phyloP scores from a whole-genome alignment of 1,284 basidiomycete species.

The Kwoniella shivajii region DNA sequence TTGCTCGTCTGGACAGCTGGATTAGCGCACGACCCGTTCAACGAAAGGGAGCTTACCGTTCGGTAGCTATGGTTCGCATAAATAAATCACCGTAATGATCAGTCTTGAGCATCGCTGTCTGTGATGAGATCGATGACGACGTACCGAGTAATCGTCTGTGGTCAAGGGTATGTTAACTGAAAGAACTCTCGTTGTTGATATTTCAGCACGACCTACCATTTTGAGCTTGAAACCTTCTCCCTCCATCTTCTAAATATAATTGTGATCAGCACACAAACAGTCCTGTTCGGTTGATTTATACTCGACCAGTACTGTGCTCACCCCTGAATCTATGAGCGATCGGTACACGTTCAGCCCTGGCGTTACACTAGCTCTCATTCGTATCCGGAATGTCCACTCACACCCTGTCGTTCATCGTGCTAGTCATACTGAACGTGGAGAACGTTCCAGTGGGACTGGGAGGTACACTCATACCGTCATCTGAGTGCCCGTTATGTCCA shows the following conservation, averaged over 20 bases:
- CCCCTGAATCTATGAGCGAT: background rate
- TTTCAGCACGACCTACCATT: constrained; percentile 9
- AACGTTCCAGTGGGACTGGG: constrained; percentile 8
- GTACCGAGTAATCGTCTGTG: constrained; percentile 10
- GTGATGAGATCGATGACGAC: background rate
- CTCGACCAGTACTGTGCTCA: background rate
- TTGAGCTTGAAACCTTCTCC: constrained; percentile 9
- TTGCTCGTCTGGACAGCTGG: constrained; percentile 1
- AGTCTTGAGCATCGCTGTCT: background rate
- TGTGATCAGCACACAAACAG: background rate
- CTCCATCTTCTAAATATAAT: constrained; percentile 10
- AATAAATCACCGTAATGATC: background rate
- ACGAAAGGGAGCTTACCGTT: background rate
- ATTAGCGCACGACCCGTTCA: background rate
- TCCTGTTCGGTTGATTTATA: background rate
- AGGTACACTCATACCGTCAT: background rate
- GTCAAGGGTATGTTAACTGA: no score
- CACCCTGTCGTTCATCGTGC: constrained; percentile 5
- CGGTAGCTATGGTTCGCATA: background rate
- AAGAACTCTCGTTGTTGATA: no score
- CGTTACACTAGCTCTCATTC: background rate
- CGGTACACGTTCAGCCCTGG: background rate
- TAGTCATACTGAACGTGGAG: constrained; percentile 7
- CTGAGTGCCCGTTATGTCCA: background rate
- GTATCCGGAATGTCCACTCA: background rate